A percentile compares a stretch with the other conserved stretches of the same genome.
phyloP scores from a whole-genome alignment of 2,329 filamentous ascomycete species.

The Colletotrichum theobromicola region DNA sequence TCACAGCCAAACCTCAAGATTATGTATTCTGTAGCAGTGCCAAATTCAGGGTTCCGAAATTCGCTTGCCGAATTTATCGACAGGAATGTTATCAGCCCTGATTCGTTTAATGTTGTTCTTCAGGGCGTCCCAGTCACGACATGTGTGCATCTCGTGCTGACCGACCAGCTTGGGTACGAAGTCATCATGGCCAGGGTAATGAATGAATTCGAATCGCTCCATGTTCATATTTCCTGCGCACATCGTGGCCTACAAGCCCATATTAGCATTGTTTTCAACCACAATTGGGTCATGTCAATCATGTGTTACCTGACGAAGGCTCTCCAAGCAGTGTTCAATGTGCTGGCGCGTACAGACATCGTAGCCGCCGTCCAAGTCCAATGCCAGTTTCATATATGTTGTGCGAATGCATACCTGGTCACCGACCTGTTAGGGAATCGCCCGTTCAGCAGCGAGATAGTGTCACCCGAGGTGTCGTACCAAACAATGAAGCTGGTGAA shows the following conservation, averaged over 20 bases:
- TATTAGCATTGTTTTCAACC: not conserved
- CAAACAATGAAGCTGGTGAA: not conserved
- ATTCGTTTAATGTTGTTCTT: not conserved
- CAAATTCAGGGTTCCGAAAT: not conserved
- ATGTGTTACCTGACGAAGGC: not conserved
- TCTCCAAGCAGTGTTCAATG: not conserved
- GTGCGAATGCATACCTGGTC: not conserved
- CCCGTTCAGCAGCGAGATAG: not conserved
- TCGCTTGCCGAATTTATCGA: not conserved
- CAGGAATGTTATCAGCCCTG: not conserved
- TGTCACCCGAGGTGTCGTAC: not conserved
- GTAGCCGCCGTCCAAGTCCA: not conserved
- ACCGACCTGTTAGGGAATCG: not conserved
- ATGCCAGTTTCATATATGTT: not conserved
- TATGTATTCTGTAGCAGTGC: not conserved
- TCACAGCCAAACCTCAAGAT: fast-evolving
- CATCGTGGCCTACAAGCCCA: not conserved
- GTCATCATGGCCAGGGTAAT: not conserved
- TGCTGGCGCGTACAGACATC: not conserved
- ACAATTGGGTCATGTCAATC: not conserved
- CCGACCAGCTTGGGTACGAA: not conserved
- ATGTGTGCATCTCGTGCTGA: not conserved
- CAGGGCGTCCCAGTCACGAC: not conserved
- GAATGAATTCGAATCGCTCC: not conserved
- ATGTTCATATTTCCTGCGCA: not conserved